These are phyloP conservation scores for Silene coronaria DNA, from an alignment of 179 eudicot genomes.

Conservation along the genomic window DNA sequence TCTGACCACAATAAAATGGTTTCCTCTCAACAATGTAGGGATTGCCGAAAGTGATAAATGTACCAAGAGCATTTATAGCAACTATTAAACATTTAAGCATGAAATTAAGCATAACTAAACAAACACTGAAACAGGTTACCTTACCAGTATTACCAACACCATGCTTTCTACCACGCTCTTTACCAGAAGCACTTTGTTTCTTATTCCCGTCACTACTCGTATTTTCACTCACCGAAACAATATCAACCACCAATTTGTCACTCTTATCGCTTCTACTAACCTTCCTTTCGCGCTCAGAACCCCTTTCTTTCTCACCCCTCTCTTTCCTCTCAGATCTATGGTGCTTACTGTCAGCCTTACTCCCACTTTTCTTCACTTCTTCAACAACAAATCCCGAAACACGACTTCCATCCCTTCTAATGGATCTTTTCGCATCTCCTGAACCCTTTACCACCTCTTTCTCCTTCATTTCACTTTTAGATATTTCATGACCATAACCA, in stretches of 20 bases:
- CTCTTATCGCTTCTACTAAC: slow-evolving; percentile 32
- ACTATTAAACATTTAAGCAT: neutral
- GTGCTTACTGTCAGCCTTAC: slow-evolving; percentile 49
- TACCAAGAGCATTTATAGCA: neutral
- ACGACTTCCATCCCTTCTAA: slow-evolving; percentile 39
- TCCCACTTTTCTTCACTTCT: slow-evolving; percentile 46
- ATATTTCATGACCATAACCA: slow-evolving; percentile 26
- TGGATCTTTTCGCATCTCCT: slow-evolving; percentile 52
- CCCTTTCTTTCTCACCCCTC: slow-evolving; percentile 54
- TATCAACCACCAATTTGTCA: slow-evolving; percentile 29
- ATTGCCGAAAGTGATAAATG: neutral
- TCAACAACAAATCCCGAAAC: slow-evolving; percentile 30
- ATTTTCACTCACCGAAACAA: slow-evolving; percentile 24
- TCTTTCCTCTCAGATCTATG: slow-evolving; percentile 65
- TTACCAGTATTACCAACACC: slow-evolving; percentile 64
- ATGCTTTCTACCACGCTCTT: slow-evolving; percentile 48
- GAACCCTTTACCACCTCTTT: slow-evolving; percentile 26
- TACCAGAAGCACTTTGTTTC: slow-evolving; percentile 35
- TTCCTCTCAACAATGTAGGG: too few relatives aligned
- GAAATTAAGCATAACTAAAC: too few relatives aligned
- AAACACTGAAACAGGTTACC: slow-evolving; percentile 40
- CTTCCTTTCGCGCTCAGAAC: slow-evolving; percentile 49
- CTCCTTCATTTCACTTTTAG: slow-evolving; percentile 37
- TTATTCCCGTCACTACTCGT: slow-evolving; percentile 33
- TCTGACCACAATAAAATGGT: too few relatives aligned